These are phyloP conservation scores for Phialophora tarda DNA, from an alignment of 2,329 filamentous ascomycete species.

Conservation along the genomic window DNA sequence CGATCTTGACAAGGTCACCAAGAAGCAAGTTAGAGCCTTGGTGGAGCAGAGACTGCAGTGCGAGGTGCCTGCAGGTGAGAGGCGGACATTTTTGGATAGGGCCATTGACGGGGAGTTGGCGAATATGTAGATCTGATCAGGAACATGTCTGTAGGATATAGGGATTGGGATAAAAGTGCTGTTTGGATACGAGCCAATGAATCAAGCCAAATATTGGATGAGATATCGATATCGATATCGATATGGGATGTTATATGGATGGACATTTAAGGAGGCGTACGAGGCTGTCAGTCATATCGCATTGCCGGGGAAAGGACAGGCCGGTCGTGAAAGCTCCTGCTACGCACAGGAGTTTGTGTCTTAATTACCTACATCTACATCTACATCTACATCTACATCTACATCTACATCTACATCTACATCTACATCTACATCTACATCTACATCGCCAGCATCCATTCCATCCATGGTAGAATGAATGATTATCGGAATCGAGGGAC, in stretches of 20 bases:
- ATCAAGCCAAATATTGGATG: not conserved
- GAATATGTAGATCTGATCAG: constrained; percentile 71
- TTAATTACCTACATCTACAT: not conserved
- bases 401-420: too few relatives aligned
- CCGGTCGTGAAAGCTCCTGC: not conserved
- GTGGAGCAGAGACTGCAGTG: constrained; percentile 94
- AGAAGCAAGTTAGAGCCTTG: constrained; percentile 91
- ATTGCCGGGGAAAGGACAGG: not conserved
- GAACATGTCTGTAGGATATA: not conserved
- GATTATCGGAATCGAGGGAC: too few relatives aligned
- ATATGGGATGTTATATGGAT: not conserved
- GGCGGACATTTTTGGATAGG: constrained; percentile 84
- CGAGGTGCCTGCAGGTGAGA: constrained; percentile 77
- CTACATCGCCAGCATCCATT: too few relatives aligned
- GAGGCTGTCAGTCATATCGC: not conserved
- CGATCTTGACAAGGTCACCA: constrained; percentile 94
- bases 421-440: not conserved
- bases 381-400: not conserved
- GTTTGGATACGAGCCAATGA: constrained; percentile 4
- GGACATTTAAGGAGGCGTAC: not conserved
- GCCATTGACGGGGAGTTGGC: constrained; percentile 93
- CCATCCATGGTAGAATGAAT: too few relatives aligned
- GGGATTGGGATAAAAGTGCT: not conserved
- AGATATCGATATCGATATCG: not conserved
- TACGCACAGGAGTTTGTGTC: not conserved